Evolutionary conservation across 768 basidiomycete species (phyloP), one percentile per base, ranked within the genome.

Genomic region (Termitomyces sp.): DNA sequence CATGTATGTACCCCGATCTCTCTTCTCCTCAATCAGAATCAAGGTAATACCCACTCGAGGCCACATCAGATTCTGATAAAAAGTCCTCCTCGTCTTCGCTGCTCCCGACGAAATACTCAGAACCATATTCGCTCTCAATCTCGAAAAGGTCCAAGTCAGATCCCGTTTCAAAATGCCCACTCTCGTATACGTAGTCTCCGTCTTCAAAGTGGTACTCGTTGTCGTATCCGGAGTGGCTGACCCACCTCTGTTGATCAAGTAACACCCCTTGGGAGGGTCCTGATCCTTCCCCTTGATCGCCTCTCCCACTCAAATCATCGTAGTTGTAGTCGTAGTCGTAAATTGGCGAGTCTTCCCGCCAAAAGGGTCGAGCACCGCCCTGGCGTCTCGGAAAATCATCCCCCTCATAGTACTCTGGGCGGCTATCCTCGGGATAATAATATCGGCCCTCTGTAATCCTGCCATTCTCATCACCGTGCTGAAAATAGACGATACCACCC

Each of bases 121-220:
- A 43, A 25, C 42, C 42, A 35, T 23, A 35, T 3, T 27, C 23
- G 12, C 47, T 27, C 35, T 36, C 48, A 23, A 5, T 7, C 35
- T 38, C 47, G 3, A 3, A 49, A n/a, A n/a, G n/a, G n/a, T n/a
- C n/a, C 35, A 5, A 22, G 16, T 49, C 48, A 7, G 16, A 25
- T n/a, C n/a, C 47, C 15, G 41, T 7, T 25, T 13, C 41, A 42
- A 33, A 25, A 32, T 50, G 47, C 13, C 49, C 52, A 42, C 50
- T 47, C 33, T 44, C 46, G 6, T n/a, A 11, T 13, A 41, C 57
- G 32, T 57, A 22, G 29, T 55, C 44, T 22, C 49, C 54, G 31
- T 20, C 47, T 5, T 50, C 45, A 40, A 23, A 18, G 2, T 38
- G 54, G 41, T 20, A 7, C 13, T 53, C 54, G 45, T 20, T 31